Evolutionary conservation across 352 stramenopile genomes (phyloP).

Genomic region (Pythium folliculosum): DNA sequence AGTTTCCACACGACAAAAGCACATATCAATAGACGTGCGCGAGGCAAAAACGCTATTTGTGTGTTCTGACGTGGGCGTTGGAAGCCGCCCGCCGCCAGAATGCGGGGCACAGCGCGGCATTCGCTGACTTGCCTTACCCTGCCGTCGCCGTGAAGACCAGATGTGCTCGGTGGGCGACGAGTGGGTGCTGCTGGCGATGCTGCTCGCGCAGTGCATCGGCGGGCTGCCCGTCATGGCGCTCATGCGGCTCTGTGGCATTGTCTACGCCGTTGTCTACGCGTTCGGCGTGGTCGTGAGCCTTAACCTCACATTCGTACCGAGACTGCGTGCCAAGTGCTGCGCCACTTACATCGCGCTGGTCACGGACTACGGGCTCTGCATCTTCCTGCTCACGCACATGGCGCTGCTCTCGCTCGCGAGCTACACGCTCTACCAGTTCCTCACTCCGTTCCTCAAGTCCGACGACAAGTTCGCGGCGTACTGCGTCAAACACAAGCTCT

Average conservation of each 20-base stretch:
- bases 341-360: constrained; percentile 31
- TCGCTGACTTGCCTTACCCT: no score
- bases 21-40: not conserved
- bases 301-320: constrained; percentile 42
- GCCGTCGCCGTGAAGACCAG: no score
- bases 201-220: constrained; percentile 39
- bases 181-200: constrained; percentile 46
- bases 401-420: constrained; percentile 38
- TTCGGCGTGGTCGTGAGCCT: constrained; percentile 45
- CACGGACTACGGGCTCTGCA: constrained; percentile 46
- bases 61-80: not conserved
- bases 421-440: constrained; percentile 44
- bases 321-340: constrained; percentile 40
- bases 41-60: not conserved
- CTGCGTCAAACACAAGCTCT: constrained; percentile 37
- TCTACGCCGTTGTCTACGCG: constrained; percentile 36
- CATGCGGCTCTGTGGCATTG: constrained; percentile 47
- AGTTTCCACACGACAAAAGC: not conserved
- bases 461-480: constrained; percentile 32
- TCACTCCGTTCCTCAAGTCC: constrained; percentile 39
- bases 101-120: no score
- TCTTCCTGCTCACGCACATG: constrained; percentile 47
- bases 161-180: constrained; percentile 52
- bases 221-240: constrained; percentile 50
- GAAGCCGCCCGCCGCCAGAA: not conserved